Base-by-base conservation (phyloP, 2,329 filamentous ascomycete species). In the Ophiocordyceps camponoti-rufipedis region DNA sequence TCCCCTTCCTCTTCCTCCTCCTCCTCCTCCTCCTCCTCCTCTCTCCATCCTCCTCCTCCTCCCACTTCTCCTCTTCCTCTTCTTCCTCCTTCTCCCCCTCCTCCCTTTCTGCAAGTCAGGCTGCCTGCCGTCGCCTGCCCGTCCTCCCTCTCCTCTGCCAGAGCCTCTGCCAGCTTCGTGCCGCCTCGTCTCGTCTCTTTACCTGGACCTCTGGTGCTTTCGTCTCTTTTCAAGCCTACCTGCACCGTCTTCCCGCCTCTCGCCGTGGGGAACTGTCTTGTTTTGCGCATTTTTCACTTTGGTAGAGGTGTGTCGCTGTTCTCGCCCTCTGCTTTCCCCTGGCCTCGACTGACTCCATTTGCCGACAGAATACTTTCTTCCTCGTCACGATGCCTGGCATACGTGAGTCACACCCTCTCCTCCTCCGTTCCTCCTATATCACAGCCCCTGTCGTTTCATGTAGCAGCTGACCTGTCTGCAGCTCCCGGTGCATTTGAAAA, bases 401-500 rank as follows among this genome's bases (percentile, higher is more conserved):
- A 58, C 69, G 71, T 73, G 60, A 62, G 68, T 70, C 43, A 16
- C 4, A 28, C 6, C 9, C 33, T 38, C 7, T 38, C 29, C 45
- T 46, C 49, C 40, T 33, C 45, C 49, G 33, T 29, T 39, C 28
- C 28, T 41, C 39, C 23, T 23, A 23, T 23, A 23, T 39, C 28
- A 16, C 31, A 9, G 38, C 16, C 16, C n/a, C n/a, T 43, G 2
- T 33, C 19, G 23, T 6, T 32, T 23, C 19, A 12, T 7, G 12
- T 39, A 13, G 2, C 14, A 28, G 40, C 46, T 50, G 32, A 51
- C 44, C 28, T 29, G 8, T 7, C 38, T 28, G 19, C 50, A 75
- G 71, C 71, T 46, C 58, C 64, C 44, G 61, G 66, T 50, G 68
- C 71, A 32, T 60, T 75, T 49, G 68, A 70, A 56, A 74, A 74